phyloP scores from a whole-genome alignment of 2,329 filamentous ascomycete genomes.

The Botrytis sinoallii region DNA sequence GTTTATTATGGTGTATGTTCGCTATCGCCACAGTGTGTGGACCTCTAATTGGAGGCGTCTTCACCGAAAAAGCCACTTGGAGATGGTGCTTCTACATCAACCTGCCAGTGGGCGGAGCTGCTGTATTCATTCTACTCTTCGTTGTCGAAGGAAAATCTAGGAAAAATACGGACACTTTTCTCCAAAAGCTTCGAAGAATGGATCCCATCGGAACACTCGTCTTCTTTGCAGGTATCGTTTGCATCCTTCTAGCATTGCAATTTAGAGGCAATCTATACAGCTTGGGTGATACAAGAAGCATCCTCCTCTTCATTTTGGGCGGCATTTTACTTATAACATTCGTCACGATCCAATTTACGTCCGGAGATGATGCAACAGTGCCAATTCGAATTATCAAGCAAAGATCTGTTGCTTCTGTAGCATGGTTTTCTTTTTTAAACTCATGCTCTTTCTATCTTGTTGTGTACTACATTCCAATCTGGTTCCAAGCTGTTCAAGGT shows the following conservation, averaged over 20 bases:
- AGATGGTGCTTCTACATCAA: slow-evolving; percentile 33
- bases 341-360: slow-evolving; percentile 38
- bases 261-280: slow-evolving; percentile 37
- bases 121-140: slow-evolving; percentile 12
- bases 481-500: slow-evolving; percentile 47
- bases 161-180: background rate
- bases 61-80: slow-evolving; percentile 42
- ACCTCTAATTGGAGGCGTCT: slow-evolving; percentile 36
- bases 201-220: slow-evolving; percentile 40
- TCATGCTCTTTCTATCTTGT: slow-evolving; percentile 43
- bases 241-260: slow-evolving; percentile 38
- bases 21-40: slow-evolving; percentile 24
- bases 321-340: slow-evolving; percentile 35
- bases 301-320: slow-evolving; percentile 38
- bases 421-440: slow-evolving; percentile 38
- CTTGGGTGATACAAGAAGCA: slow-evolving; percentile 39
- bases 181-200: slow-evolving; percentile 19
- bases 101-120: slow-evolving; percentile 12
- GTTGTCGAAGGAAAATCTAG: background rate
- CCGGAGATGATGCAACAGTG: slow-evolving; percentile 40
- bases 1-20: slow-evolving; percentile 47
- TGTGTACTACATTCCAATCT: slow-evolving; percentile 47
- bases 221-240: slow-evolving; percentile 37
- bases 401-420: slow-evolving; percentile 38
- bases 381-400: slow-evolving; percentile 41